phyloP scores from a whole-genome alignment of 306 rosid genomes.

The Begonia loranthoides region DNA sequence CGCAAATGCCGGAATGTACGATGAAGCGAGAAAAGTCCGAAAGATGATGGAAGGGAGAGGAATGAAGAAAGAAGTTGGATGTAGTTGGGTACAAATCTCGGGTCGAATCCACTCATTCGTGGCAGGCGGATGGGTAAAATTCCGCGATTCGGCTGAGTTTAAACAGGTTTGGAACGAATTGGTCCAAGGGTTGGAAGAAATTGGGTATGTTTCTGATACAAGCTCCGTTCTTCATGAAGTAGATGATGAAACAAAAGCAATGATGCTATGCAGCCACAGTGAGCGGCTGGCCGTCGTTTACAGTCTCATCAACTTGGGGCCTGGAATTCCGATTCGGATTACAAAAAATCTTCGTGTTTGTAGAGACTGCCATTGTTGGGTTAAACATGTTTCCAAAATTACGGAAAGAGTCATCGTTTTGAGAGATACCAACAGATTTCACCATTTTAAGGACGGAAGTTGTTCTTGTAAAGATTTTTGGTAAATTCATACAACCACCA shows the following conservation, averaged over 20 bases:
- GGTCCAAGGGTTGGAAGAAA: constrained; percentile 18
- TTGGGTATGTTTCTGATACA: constrained; percentile 30
- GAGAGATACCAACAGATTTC: constrained; percentile 43
- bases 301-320: constrained; percentile 28
- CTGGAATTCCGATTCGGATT: constrained; percentile 38
- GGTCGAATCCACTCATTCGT: constrained; percentile 35
- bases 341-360: constrained; percentile 48
- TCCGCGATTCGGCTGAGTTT: constrained; percentile 33
- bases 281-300: constrained; percentile 34
- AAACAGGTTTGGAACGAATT: constrained; percentile 26
- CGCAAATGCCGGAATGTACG: constrained; percentile 44
- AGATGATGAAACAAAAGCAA: constrained; percentile 27
- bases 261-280: constrained; percentile 45
- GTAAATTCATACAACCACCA: constrained; percentile 17
- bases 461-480: constrained; percentile 59
- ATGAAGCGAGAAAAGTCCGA: constrained; percentile 31
- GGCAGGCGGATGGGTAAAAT: constrained; percentile 33
- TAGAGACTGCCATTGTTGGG: constrained; percentile 48
- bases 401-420: constrained; percentile 30
- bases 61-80: constrained; percentile 37
- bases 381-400: constrained; percentile 35
- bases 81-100: constrained; percentile 41
- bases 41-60: constrained; percentile 38
- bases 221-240: constrained; percentile 45
- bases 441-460: constrained; percentile 10